Base-by-base conservation (phyloP, 441 rosid species). In the Erysimum cheiri region DNA sequence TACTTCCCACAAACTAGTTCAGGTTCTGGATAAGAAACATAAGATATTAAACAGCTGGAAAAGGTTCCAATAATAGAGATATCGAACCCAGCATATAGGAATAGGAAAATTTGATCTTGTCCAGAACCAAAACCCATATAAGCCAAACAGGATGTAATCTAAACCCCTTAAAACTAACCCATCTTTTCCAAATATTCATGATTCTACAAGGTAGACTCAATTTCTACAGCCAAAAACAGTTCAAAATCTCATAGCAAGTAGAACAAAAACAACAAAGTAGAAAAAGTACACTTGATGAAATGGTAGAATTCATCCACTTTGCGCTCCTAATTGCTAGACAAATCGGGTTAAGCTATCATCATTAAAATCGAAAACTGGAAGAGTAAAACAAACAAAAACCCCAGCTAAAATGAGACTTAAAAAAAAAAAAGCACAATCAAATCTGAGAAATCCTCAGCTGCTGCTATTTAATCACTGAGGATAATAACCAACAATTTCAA, bases 11-110 rank as follows among this genome's bases (percentile, higher is more conserved):
- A 37, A 74, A 48, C 48, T 70, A 69, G 76, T 75, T 67, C 84
- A 76, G 78, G 58, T 76, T 72, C 87, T 81, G 81, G 65, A 67
- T 53, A 59, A 61, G 72, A 64, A 79, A 75, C 54, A 77, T 63
- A 72, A 64, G 60, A 36, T 48, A 68, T 78, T 71, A 75, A 76
- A 60, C 44, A 63, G 22, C 71, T 69, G 75, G 60, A 69, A 17
- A 64, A 56, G 5, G 70, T 24, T 69, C 57, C 67, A 62, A 62
- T 22, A 32, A 14, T 0, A 54, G 15, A 44, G 15, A 52, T 24
- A 50, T 24, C 10, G 24, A 59, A 46, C 67, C 56, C 68, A 58
- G 31, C 47, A 47, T 9, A 7, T n/a, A 2, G 3, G 2, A 55
- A 7, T n/a, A 2, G 3, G 2, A 55, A 40, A 17, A 37, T 39